phyloP scores from a whole-genome alignment of 768 basidiomycete genomes.

The Russula griseocarnosa region DNA sequence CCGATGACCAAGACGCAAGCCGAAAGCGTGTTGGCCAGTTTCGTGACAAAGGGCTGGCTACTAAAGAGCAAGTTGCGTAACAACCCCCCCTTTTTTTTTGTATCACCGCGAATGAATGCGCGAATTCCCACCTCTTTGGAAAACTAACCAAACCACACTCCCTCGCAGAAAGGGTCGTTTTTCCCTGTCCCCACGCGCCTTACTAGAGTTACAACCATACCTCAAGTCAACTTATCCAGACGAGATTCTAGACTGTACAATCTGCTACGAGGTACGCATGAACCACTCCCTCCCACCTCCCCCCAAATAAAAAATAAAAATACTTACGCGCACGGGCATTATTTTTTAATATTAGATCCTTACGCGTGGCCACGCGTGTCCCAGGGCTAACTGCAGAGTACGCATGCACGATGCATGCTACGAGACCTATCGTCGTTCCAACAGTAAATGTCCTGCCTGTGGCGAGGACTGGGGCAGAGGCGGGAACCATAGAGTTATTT shows the following conservation, averaged over 20 bases:
- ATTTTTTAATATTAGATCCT: constrained; percentile 45
- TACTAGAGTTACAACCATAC: constrained; percentile 71
- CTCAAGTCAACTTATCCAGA: constrained; percentile 69
- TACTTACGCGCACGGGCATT: not conserved
- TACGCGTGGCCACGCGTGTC: constrained; percentile 65
- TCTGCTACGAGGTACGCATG: constrained; percentile 61
- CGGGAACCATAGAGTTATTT: constrained; percentile 42
- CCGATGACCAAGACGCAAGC: constrained; percentile 74
- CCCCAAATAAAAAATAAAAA: not conserved
- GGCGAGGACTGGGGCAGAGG: constrained; percentile 55
- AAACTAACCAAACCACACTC: not conserved
- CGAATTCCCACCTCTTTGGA: not conserved
- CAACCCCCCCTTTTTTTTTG: not conserved
- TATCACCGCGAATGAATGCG: not conserved
- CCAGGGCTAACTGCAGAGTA: constrained; percentile 55
- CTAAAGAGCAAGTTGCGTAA: constrained; percentile 71
- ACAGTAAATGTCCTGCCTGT: constrained; percentile 55
- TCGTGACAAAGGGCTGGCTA: constrained; percentile 81
- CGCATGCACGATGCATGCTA: constrained; percentile 67
- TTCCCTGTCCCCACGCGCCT: constrained; percentile 67
- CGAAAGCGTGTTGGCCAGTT: constrained; percentile 66
- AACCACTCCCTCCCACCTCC: not conserved
- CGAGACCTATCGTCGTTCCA: constrained; percentile 44
- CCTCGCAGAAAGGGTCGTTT: constrained; percentile 54
- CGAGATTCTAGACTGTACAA: constrained; percentile 65